Evolutionary conservation across 169 alveolate species (phyloP).

Genomic region (Eimeria praecox): DNA sequence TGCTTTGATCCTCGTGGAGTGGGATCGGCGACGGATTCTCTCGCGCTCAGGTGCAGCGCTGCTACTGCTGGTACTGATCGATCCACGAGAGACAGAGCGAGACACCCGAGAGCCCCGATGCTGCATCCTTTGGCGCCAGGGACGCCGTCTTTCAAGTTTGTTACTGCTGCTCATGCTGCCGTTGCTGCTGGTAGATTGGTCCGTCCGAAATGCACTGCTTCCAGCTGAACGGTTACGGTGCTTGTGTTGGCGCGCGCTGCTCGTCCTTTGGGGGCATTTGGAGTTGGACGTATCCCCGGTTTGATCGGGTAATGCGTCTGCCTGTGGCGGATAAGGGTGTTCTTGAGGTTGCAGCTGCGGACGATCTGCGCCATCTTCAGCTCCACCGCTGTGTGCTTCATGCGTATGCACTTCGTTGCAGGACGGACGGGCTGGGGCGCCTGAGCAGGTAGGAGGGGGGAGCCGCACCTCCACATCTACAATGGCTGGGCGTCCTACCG

Average conservation of each 20-base stretch:
- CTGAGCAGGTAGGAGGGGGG: slow-evolving; percentile 15
- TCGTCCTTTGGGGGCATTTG: not conserved
- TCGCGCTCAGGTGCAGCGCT: slow-evolving; percentile 19
- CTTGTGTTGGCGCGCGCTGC: not conserved
- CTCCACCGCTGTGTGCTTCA: not conserved
- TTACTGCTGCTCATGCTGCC: slow-evolving; percentile 60
- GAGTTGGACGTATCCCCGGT: not conserved
- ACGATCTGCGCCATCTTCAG: not conserved
- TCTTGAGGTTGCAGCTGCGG: slow-evolving; percentile 1
- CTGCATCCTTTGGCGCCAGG: not conserved
- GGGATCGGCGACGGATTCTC: not conserved
- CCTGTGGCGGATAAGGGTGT: not conserved
- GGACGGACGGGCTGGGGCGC: not conserved
- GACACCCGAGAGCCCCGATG: not conserved
- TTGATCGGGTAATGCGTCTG: not conserved
- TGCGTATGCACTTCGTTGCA: slow-evolving; percentile 1
- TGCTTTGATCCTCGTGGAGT: not conserved
- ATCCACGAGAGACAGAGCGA: slow-evolving; percentile 58
- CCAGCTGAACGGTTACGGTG: slow-evolving; percentile 48
- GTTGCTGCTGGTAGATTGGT: slow-evolving; percentile 38
- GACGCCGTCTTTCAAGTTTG: not conserved
- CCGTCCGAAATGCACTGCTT: slow-evolving; percentile 47
- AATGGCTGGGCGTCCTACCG: slow-evolving; percentile 21
- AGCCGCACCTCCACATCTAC: slow-evolving; percentile 69
- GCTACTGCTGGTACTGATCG: slow-evolving; percentile 59